Evolutionary conservation across 2,329 filamentous ascomycete species (phyloP).

Genomic region (Plenodomus lindquistii): DNA sequence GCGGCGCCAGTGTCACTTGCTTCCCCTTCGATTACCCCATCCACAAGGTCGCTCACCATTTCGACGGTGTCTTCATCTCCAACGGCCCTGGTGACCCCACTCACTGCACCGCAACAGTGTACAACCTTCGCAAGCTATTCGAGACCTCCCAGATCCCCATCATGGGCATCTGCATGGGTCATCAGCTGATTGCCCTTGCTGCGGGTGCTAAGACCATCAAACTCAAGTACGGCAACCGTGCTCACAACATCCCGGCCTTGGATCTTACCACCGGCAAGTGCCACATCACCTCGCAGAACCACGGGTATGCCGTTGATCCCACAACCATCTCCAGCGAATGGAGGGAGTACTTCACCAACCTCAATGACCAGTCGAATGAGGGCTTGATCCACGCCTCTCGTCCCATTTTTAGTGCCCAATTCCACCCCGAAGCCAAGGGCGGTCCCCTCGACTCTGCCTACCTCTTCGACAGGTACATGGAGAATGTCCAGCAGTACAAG

Average conservation of each 20-base stretch:
- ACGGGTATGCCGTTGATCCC: slow-evolving; percentile 93
- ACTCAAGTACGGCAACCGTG: slow-evolving; percentile 98
- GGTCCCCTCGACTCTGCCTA: slow-evolving; percentile 95
- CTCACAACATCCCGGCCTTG: slow-evolving; percentile 95
- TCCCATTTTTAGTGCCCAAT: slow-evolving; percentile 97
- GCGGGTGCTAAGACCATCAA: slow-evolving; percentile 89
- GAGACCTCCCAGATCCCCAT: slow-evolving; percentile 87
- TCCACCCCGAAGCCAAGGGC: slow-evolving; percentile 98
- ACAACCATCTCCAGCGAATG: slow-evolving; percentile 81
- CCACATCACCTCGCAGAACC: slow-evolving; percentile 98
- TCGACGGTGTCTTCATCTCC: slow-evolving; percentile 98
- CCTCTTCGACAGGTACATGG: slow-evolving; percentile 94
- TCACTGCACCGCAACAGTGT: slow-evolving; percentile 91
- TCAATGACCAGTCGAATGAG: slow-evolving; percentile 97
- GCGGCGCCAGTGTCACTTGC: slow-evolving; percentile 88
- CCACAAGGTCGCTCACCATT: slow-evolving; percentile 97
- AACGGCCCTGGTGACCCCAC: slow-evolving; percentile 98
- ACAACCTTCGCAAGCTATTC: slow-evolving; percentile 89
- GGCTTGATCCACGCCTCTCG: slow-evolving; percentile 95
- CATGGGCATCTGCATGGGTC: slow-evolving; percentile 97
- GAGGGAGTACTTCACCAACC: slow-evolving; percentile 98
- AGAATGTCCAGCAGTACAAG: slow-evolving; percentile 90
- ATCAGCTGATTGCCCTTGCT: slow-evolving; percentile 91
- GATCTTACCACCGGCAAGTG: slow-evolving; percentile 95
- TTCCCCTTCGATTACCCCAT: slow-evolving; percentile 98